A percentile compares a stretch with the other conserved stretches of the same genome.
Evolutionary conservation across 192 early-diverging fungal genomes (phyloP).

Genomic region (Oehlia diaphana): DNA sequence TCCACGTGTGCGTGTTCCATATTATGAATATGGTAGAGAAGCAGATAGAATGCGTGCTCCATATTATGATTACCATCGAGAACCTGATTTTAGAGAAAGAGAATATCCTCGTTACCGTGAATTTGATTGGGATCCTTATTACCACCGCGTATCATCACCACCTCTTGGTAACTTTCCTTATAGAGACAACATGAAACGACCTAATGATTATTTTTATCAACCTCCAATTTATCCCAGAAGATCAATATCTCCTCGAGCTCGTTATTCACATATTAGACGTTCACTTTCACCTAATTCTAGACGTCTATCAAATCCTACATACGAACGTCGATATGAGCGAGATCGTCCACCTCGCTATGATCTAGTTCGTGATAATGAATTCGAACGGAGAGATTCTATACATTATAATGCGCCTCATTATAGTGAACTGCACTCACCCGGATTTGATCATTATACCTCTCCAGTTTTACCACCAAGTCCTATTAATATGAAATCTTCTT

Average conservation of each 20-base stretch:
- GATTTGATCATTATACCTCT: not conserved
- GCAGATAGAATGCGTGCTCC: not conserved
- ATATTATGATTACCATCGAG: slow-evolving; percentile 6
- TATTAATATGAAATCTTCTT: not conserved
- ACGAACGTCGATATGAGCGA: slow-evolving; percentile 20
- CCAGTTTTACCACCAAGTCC: not conserved
- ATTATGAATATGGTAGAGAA: slow-evolving; percentile 15
- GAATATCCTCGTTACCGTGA: slow-evolving; percentile 2
- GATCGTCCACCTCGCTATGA: slow-evolving; percentile 15
- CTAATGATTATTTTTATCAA: slow-evolving; percentile 13
- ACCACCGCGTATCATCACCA: not conserved
- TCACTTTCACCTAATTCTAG: slow-evolving; percentile 2
- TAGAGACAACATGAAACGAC: not conserved
- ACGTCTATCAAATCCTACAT: not conserved
- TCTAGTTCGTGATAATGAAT: not conserved
- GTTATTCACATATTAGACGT: not conserved
- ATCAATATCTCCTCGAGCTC: slow-evolving; percentile 6
- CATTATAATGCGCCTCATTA: not conserved
- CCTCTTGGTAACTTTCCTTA: not conserved
- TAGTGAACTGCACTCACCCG: not conserved
- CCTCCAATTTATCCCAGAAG: not conserved
- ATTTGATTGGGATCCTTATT: not conserved
- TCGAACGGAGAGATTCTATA: not conserved
- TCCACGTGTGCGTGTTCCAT: not conserved
- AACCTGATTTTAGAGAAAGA: slow-evolving; percentile 10